A percentile compares a stretch with the other conserved stretches of the same genome.
These are phyloP conservation scores for Vanderwaltozyma polyspora DNA, from an alignment of 805 yeast genomes.

Conservation along the genomic window DNA sequence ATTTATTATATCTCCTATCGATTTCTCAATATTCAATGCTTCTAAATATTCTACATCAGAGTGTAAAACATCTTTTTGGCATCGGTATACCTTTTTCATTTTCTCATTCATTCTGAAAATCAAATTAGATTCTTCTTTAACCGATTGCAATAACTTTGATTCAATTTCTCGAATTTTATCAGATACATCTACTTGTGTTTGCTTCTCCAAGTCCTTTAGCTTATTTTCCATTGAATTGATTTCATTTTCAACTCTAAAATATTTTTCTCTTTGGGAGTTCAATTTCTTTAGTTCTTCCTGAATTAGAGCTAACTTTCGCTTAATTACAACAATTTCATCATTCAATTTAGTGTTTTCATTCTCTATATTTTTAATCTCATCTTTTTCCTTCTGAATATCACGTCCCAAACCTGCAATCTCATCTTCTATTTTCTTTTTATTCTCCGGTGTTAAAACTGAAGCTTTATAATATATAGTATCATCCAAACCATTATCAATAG, in stretches of 20 bases:
- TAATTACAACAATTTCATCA: background rate
- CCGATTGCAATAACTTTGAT: constrained; percentile 14
- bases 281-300: constrained; percentile 5
- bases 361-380: constrained; percentile 5
- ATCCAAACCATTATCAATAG: constrained; percentile 13
- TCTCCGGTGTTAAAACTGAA: constrained; percentile 18
- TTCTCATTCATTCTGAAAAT: constrained; percentile 14
- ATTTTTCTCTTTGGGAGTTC: constrained; percentile 13
- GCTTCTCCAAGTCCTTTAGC: constrained; percentile 27
- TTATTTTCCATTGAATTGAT: constrained; percentile 24
- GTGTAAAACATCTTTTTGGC: constrained; percentile 18
- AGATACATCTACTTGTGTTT: constrained; percentile 33
- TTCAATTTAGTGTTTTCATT: constrained; percentile 12
- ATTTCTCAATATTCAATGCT: constrained; percentile 28
- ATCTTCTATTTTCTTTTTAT: constrained; percentile 9
- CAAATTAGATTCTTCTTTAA: constrained; percentile 15
- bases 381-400: constrained; percentile 6
- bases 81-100: constrained; percentile 18
- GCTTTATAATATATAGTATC: constrained; percentile 17
- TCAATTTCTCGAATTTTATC: constrained; percentile 29
- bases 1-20: constrained; percentile 23
- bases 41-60: constrained; percentile 28
- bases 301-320: constrained; percentile 3
- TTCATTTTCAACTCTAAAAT: constrained; percentile 17
- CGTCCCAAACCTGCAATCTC: too few species aligned